A percentile compares a stretch with the other conserved stretches of the same genome.
phyloP scores from a whole-genome alignment of 2,329 filamentous ascomycete species.

The Alternaria novae-zelandiae region DNA sequence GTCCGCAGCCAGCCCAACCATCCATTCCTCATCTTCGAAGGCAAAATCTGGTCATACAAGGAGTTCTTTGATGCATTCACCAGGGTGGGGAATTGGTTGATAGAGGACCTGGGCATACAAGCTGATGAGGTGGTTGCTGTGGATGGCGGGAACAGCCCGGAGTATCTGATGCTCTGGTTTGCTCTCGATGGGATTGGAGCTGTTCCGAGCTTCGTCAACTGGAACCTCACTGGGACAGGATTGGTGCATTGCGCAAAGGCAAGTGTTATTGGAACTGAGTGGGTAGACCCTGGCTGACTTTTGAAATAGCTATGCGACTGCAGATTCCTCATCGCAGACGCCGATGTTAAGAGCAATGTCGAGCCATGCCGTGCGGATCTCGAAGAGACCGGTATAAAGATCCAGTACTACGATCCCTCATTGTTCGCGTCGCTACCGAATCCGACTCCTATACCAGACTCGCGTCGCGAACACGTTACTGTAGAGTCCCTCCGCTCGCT shows the following conservation, averaged over 20 bases:
- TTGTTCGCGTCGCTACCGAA: constrained; percentile 33
- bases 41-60: constrained; percentile 41
- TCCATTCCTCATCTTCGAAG: constrained; percentile 47
- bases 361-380: constrained; percentile 35
- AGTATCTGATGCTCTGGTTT: constrained; percentile 49
- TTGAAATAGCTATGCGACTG: constrained; percentile 55
- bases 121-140: constrained; percentile 45
- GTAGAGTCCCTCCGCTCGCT: constrained; percentile 38
- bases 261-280: constrained; percentile 39
- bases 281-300: constrained; percentile 51
- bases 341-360: constrained; percentile 57
- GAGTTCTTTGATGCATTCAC: constrained; percentile 40
- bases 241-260: constrained; percentile 47
- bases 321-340: constrained; percentile 54
- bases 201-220: constrained; percentile 43
- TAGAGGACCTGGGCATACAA: constrained; percentile 43
- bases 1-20: constrained; percentile 43
- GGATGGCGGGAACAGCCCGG: constrained; percentile 44
- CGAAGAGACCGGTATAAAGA: constrained; percentile 27
- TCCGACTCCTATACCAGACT: constrained; percentile 29
- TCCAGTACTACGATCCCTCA: constrained; percentile 39
- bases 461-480: constrained; percentile 27
- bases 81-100: constrained; percentile 44
- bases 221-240: constrained; percentile 44
- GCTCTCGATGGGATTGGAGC: constrained; percentile 46